These are phyloP conservation scores for Stachybotrys elegans DNA, from an alignment of 2,329 filamentous ascomycete genomes.

Conservation along the genomic window DNA sequence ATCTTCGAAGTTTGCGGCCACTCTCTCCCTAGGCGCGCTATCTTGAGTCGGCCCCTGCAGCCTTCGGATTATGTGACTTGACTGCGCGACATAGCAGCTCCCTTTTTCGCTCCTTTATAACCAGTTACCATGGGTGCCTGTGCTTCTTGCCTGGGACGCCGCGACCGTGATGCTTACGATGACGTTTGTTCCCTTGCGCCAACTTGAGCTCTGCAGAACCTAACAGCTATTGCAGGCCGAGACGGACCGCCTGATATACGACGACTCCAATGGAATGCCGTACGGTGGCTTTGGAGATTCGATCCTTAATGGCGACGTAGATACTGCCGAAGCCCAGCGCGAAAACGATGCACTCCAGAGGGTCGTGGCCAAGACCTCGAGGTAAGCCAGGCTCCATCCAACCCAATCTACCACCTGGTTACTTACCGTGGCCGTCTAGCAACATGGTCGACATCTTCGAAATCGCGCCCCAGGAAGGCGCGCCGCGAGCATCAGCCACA, in stretches of 20 bases:
- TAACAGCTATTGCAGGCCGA: slow-evolving; percentile 40
- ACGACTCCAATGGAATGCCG: slow-evolving; percentile 53
- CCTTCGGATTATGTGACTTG: too few species aligned
- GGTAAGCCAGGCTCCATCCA: slow-evolving; percentile 37
- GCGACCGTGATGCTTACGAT: slow-evolving; percentile 45
- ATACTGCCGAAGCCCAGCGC: slow-evolving; percentile 57
- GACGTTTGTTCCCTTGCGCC: slow-evolving; percentile 46
- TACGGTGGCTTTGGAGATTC: slow-evolving; percentile 61
- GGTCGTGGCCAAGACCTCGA: slow-evolving; percentile 59
- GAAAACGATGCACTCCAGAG: slow-evolving; percentile 61
- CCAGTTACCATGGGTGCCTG: slow-evolving; percentile 50
- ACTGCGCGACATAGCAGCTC: too few species aligned
- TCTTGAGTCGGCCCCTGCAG: neutral
- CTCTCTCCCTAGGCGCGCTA: neutral
- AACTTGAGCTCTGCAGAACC: too few species aligned
- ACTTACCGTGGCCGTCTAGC: slow-evolving; percentile 36
- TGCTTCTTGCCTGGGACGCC: slow-evolving; percentile 53
- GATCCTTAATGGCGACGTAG: slow-evolving; percentile 47
- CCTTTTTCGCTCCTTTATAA: too few species aligned
- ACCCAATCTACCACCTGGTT: neutral
- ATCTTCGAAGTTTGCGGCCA: neutral
- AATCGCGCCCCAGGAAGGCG: slow-evolving; percentile 48
- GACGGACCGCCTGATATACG: slow-evolving; percentile 54
- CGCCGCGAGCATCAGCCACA: slow-evolving; percentile 26
- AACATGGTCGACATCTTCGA: slow-evolving; percentile 66